Base-by-base conservation (phyloP, 2,329 filamentous ascomycete genomes). In the Cordyceps farinosa region DNA sequence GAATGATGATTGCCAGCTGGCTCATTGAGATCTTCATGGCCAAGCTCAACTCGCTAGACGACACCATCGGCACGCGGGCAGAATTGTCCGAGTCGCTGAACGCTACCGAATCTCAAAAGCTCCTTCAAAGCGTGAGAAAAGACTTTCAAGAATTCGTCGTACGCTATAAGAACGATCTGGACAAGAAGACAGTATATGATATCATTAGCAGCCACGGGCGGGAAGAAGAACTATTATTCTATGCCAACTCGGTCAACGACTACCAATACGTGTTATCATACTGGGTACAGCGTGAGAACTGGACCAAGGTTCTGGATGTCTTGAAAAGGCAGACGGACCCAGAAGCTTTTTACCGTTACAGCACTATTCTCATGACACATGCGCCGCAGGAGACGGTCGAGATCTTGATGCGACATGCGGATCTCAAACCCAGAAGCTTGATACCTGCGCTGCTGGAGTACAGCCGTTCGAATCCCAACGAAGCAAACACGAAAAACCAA, bases 11-110 rank as follows among this genome's bases (percentile, higher is more conserved):
- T 67, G 91, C 94, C 2, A 93, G 90, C 68, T 99, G 95, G 95
- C 84, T 99, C 50, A 83, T 97, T 10, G 95, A 99, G 75, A 84
- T 98, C 2, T 99, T 94, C 76, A 99, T 99, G 92, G 91, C 92
- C 5, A 97, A 97, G 76, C 83, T 99, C 48, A 97, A 99, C 73
- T 89, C 90, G 3, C 82, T 99, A 3, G 95, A 99, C 71, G 95
- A 99, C 75, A 93, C 90, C 3, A 94, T 98, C 67, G 90, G 93
- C 45, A 96, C 93, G 0, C 90, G 91, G 70, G 91, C 92, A 0
- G 92, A 97, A 73, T 77, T 94, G 29, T 84, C 87, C 1, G 91
- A 92, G 66, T 86, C 84, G 40, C 79, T 88, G 47, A 91, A 88
- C 69, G 85, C 89, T 0, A 83, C 85, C 2, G 88, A 94, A 65